These are phyloP conservation scores for Boletus subcaerulescens DNA, from an alignment of 768 basidiomycete species.

Conservation along the genomic window DNA sequence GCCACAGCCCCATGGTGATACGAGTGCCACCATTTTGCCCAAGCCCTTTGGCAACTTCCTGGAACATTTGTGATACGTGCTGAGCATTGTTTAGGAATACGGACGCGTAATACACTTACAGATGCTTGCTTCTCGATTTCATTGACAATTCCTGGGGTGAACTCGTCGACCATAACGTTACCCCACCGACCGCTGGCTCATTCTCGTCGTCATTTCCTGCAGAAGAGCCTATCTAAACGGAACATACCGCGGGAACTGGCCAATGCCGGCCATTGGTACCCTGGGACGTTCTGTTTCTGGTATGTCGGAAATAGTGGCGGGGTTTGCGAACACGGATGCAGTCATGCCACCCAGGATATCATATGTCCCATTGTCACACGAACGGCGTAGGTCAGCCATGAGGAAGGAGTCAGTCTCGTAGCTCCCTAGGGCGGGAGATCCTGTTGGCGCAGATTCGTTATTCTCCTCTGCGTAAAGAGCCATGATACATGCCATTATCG, in stretches of 20 bases:
- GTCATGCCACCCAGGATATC: neutral
- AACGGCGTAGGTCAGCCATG: neutral
- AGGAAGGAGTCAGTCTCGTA: neutral
- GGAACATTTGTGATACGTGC: neutral
- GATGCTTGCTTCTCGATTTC: neutral
- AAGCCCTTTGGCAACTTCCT: constrained; percentile 6
- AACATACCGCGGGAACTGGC: constrained; percentile 6
- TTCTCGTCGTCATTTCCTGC: neutral
- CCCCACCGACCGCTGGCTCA: constrained; percentile 18
- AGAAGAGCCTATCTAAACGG: neutral
- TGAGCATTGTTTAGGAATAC: neutral
- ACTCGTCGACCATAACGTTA: constrained; percentile 16
- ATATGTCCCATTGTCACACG: neutral
- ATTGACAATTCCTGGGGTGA: constrained; percentile 9
- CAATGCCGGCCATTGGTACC: neutral
- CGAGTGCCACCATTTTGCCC: constrained; percentile 2
- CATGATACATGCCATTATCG: neutral
- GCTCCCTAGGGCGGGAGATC: too few species aligned
- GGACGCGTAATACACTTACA: neutral
- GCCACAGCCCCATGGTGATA: constrained; percentile 10
- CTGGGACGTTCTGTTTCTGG: neutral
- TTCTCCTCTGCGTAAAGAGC: neutral
- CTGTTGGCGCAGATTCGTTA: neutral
- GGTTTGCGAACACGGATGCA: neutral
- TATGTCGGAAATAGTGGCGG: neutral